Evolutionary conservation across 371 early-diverging fungal species (phyloP), one percentile per base, ranked within the genome.

Genomic region (Chytridiales sp.): DNA sequence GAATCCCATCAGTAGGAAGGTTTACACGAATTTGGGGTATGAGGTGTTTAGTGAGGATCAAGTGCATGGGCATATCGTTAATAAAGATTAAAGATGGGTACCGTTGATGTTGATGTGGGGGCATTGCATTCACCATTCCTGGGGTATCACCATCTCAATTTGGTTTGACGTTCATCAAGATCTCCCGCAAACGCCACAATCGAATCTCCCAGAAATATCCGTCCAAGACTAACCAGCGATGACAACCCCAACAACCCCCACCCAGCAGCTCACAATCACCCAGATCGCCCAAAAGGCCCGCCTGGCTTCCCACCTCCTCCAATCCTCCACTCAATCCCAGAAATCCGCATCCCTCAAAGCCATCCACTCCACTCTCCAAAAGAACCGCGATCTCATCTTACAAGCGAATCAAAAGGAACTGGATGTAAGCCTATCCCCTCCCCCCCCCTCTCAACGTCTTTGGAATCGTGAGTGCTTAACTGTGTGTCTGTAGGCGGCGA

Each of bases 391-490:
- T 36, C 80, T 79, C 9, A 91, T 97, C 39, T 81, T 91, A 43
- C 81, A 78, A 31, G 93, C 91, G 44, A 95, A 97, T 73, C 76
- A 77, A 62, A 43, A 67, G 52, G 97, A 97, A 75, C 83, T 93
- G 65, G 80, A 87, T 69, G 88, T 90, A 62, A 8, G 3, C 17
- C 2, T 13, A 21, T 60, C 27, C 29, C 6, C 17, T 43, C 38
- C 19, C 31, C 27, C 13, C 27, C 29, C 6, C 17, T 38, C 24
- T 13, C 31, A 4, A 13, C 30, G 5, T 4, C 32, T 9, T 9
- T 1, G 19, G 30, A 22, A 21, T 27, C 41, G 1, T 9, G 24
- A n/a, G 6, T 47, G 15, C 19, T 24, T 30, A 4, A 3, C 31
- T 41, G 4, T 24, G 21, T 15, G 9, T 17, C 15, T 30, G 21